These are phyloP conservation scores for Fusarium begoniae DNA, from an alignment of 2,329 filamentous ascomycete genomes.

Conservation along the genomic window DNA sequence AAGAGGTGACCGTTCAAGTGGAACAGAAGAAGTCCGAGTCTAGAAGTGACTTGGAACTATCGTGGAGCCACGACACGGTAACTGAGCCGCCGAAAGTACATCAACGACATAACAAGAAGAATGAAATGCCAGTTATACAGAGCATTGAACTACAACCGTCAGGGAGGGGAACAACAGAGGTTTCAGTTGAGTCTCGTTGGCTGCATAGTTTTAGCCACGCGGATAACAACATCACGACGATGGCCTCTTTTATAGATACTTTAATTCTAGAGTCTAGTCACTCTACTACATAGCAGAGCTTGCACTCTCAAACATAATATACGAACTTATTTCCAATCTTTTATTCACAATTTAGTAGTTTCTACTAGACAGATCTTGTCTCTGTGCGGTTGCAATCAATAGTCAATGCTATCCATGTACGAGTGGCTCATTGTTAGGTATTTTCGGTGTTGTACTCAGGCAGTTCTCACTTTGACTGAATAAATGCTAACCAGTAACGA, in stretches of 20 bases:
- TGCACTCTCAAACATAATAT: not conserved
- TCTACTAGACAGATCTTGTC: not conserved
- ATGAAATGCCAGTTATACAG: not conserved
- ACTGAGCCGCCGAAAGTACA: not conserved
- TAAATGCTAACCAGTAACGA: not conserved
- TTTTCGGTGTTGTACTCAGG: too few relatives aligned
- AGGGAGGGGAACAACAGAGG: conserved; percentile 13
- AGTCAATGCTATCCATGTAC: not conserved
- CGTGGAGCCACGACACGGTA: conserved; percentile 9
- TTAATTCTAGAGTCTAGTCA: conserved; percentile 10
- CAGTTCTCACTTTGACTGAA: not conserved
- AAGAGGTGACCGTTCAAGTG: conserved; percentile 15
- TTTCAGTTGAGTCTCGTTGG: conserved; percentile 13
- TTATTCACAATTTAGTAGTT: accelerated
- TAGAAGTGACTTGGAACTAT: not conserved
- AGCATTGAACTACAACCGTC: not conserved
- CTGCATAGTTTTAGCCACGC: not conserved
- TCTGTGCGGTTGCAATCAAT: accelerated
- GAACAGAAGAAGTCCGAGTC: conserved; percentile 2
- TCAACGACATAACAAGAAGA: not conserved
- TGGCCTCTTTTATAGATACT: conserved; percentile 8
- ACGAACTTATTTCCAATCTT: not conserved
- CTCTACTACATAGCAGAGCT: not conserved
- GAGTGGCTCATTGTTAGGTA: too few relatives aligned
- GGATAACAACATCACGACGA: not conserved